Evolutionary conservation across 192 early-diverging fungal species (phyloP).

Genomic region (Backusella psychrophila): DNA sequence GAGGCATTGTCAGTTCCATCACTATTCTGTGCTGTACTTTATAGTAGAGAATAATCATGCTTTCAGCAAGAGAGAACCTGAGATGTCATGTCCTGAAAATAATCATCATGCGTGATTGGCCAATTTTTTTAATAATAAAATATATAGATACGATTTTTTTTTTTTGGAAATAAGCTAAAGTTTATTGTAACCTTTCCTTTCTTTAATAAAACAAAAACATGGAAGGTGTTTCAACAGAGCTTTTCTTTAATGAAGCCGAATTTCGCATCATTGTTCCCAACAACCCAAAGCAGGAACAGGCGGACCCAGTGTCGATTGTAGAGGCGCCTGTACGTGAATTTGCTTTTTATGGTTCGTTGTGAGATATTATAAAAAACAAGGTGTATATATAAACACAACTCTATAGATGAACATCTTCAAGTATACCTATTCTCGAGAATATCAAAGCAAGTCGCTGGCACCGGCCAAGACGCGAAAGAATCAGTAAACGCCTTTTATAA

Average conservation of each 20-base stretch:
- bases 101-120: too few species aligned
- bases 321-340: conserved; percentile 20
- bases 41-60: too few species aligned
- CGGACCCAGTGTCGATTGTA: not conserved
- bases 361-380: not conserved
- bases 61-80: too few species aligned
- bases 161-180: not conserved
- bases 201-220: not conserved
- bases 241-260: conserved; percentile 19
- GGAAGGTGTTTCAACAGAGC: conserved; percentile 10
- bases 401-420: conserved; percentile 32
- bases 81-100: too few species aligned
- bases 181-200: not conserved
- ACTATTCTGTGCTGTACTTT: too few species aligned
- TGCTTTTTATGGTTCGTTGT: conserved; percentile 33
- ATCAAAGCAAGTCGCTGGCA: conserved; percentile 19
- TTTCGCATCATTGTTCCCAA: conserved; percentile 16
- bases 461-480: conserved; percentile 23
- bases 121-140: too few species aligned
- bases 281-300: not conserved
- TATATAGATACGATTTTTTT: not conserved
- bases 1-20: too few species aligned
- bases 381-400: not conserved
- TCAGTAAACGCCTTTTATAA: conserved; percentile 42
- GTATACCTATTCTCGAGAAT: conserved; percentile 22